These are phyloP conservation scores for Aspergillus jensenii DNA, from an alignment of 2,329 filamentous ascomycete genomes.

Conservation along the genomic window DNA sequence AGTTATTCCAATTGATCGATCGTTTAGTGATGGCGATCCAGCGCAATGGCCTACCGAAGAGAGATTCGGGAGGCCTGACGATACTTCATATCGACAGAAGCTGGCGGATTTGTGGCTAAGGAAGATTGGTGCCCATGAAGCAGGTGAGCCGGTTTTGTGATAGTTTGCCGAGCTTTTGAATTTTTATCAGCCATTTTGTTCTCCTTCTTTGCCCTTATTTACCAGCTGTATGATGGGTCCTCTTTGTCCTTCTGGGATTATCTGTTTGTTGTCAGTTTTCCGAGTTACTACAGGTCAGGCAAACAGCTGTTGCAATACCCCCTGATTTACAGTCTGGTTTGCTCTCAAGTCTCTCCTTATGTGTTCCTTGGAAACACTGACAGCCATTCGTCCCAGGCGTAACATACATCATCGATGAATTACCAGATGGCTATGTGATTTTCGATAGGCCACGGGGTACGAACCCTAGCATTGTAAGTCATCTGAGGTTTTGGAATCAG, in stretches of 20 bases:
- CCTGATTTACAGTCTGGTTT: not conserved
- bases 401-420: conserved; percentile 51
- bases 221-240: not conserved
- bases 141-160: conserved; percentile 29
- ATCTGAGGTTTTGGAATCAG: not conserved
- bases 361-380: not conserved
- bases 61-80: conserved; percentile 38
- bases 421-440: conserved; percentile 57
- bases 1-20: conserved; percentile 33
- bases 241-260: not conserved
- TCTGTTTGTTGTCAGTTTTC: not conserved
- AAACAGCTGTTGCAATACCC: not conserved
- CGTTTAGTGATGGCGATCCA: conserved; percentile 40
- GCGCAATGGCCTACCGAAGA: conserved; percentile 37
- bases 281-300: not conserved
- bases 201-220: not conserved
- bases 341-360: not conserved
- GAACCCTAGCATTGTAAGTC: conserved; percentile 34
- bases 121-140: conserved; percentile 37
- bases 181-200: not conserved
- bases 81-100: conserved; percentile 48
- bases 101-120: conserved; percentile 52
- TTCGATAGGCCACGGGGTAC: conserved; percentile 50
- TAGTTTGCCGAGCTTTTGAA: not conserved
- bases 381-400: conserved; percentile 31